phyloP scores from a whole-genome alignment of 2,329 filamentous ascomycete genomes.

The Claviceps pazoutovae region DNA sequence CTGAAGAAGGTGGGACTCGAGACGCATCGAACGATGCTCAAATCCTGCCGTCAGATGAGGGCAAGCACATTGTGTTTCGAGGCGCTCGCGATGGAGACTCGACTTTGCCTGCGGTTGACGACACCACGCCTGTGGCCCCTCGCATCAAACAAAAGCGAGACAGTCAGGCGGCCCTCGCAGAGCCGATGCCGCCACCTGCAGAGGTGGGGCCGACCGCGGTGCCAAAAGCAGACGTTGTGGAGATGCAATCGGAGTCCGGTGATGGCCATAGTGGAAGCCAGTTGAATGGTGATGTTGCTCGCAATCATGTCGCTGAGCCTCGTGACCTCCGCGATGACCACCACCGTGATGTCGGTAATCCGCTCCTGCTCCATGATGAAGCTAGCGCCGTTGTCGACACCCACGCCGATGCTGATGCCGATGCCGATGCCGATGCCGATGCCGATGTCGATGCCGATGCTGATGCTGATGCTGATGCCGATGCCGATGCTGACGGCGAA shows the following conservation, averaged over 20 bases:
- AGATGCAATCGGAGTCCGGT: conserved; percentile 22
- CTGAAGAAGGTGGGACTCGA: conserved; percentile 16
- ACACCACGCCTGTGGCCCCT: conserved; percentile 7
- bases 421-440: no score
- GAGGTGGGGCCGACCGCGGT: conserved; percentile 14
- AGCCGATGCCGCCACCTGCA: conserved; percentile 9
- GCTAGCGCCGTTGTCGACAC: background rate
- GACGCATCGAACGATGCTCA: background rate
- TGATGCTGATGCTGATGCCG: background rate
- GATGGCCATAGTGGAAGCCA: conserved; percentile 24
- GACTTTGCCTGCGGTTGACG: conserved; percentile 1
- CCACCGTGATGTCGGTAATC: conserved; percentile 11
- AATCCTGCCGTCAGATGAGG: background rate
- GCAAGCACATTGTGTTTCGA: background rate
- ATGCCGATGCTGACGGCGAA: conserved; percentile 18
- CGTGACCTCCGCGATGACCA: conserved; percentile 10
- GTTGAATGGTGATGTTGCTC: conserved; percentile 11
- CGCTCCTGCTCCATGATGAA: background rate
- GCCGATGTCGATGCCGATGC: background rate
- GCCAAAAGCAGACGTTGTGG: conserved; percentile 14
- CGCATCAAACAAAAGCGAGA: conserved; percentile 8
- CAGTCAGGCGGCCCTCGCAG: conserved; percentile 10
- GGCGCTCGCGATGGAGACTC: conserved; percentile 1
- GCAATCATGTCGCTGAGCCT: background rate
- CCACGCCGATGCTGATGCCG: conserved; percentile 5